A percentile compares a stretch with the other conserved stretches of the same genome.
Evolutionary conservation across 73 alveolate genomes (phyloP).

Genomic region (Paramecium sexaurelia): DNA sequence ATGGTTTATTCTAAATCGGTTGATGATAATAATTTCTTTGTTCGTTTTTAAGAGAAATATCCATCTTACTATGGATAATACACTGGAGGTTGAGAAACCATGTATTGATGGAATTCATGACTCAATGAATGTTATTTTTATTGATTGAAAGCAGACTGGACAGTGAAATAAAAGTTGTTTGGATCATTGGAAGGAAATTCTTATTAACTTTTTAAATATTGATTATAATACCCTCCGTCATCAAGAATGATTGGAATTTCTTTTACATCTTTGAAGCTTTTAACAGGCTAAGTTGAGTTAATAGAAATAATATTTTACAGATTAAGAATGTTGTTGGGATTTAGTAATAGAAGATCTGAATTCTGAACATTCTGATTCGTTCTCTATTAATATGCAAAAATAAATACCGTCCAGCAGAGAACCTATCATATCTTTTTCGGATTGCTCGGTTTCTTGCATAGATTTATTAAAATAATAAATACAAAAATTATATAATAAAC

Average conservation of each 20-base stretch:
- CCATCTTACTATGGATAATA: conserved; percentile 7
- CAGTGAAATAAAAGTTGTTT: conserved; percentile 1
- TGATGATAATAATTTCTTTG: background rate
- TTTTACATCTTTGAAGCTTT: conserved; percentile 20
- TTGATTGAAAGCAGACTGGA: background rate
- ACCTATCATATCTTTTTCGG: conserved; percentile 60
- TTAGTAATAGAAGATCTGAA: conserved; percentile 49
- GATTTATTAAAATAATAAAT: background rate
- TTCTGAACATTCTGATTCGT: conserved; percentile 48
- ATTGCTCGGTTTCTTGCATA: conserved; percentile 17
- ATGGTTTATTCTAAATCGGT: background rate
- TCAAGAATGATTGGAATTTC: background rate
- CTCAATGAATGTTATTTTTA: background rate
- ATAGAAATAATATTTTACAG: background rate
- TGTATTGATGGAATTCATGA: conserved; percentile 11
- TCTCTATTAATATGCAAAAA: background rate
- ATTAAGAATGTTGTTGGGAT: conserved; percentile 17
- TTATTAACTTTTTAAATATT: background rate
- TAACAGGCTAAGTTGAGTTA: conserved; percentile 19
- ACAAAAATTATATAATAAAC: background rate
- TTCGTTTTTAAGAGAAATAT: conserved; percentile 40
- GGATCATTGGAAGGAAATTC: conserved; percentile 46
- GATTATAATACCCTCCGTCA: background rate
- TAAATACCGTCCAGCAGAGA: conserved; percentile 36
- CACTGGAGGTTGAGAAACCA: background rate